Evolutionary conservation across 805 yeast species (phyloP).

Genomic region (Kockiozyma suomiensis): DNA sequence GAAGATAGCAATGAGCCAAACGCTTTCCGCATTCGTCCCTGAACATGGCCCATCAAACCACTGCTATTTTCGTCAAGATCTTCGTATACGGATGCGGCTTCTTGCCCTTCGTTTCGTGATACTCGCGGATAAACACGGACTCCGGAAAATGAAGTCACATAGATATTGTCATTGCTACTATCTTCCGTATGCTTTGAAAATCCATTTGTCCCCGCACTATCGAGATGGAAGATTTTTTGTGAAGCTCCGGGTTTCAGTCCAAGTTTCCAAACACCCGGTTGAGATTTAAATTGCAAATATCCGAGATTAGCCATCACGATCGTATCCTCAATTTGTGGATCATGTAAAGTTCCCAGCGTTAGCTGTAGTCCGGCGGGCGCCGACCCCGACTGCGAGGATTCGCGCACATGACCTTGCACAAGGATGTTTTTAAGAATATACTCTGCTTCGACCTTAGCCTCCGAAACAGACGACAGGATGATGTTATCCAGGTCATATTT

Average conservation of each 20-base stretch:
- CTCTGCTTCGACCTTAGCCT: slow-evolving; percentile 45
- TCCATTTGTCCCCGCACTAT: slow-evolving; percentile 41
- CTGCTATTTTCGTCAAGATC: slow-evolving; percentile 15
- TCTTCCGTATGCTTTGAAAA: slow-evolving; percentile 11
- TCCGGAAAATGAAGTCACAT: slow-evolving; percentile 53
- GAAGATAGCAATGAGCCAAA: slow-evolving; percentile 10
- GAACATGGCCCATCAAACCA: slow-evolving; percentile 18
- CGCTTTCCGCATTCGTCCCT: slow-evolving; percentile 23
- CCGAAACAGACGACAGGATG: slow-evolving; percentile 46
- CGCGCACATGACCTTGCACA: slow-evolving; percentile 71
- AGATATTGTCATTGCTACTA: slow-evolving; percentile 20
- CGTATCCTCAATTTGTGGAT: slow-evolving; percentile 54
- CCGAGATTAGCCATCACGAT: slow-evolving; percentile 79
- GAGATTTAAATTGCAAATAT: slow-evolving; percentile 74
- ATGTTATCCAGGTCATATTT: slow-evolving; percentile 67
- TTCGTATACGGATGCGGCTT: slow-evolving; percentile 37
- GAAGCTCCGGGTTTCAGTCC: slow-evolving; percentile 50
- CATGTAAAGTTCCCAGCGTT: slow-evolving; percentile 42
- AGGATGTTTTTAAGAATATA: slow-evolving; percentile 58
- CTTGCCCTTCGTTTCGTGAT: slow-evolving; percentile 48
- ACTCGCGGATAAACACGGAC: slow-evolving; percentile 51
- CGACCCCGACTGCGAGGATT: slow-evolving; percentile 40
- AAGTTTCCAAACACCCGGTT: slow-evolving; percentile 72
- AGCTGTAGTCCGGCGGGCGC: slow-evolving; percentile 60
- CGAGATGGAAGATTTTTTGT: slow-evolving; percentile 47